These are phyloP conservation scores for Ambrosia hybrid DNA, from an alignment of 140 eudicot species.

Conservation along the genomic window DNA sequence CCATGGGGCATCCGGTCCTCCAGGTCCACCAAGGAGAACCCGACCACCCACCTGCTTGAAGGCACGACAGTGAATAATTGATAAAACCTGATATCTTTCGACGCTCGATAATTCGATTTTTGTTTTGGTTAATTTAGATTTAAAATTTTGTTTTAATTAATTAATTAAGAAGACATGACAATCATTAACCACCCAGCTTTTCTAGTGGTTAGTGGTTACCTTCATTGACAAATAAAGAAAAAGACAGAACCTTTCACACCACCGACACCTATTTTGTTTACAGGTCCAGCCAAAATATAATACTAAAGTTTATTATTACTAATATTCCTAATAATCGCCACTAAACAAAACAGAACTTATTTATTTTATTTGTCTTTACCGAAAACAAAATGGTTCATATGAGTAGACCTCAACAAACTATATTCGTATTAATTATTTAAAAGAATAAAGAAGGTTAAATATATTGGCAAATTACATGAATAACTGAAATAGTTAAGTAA, in stretches of 20 bases:
- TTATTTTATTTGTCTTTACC: conserved; percentile 5
- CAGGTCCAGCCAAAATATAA: conserved; percentile 6
- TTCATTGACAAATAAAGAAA: background rate
- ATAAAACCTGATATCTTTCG: too few species aligned
- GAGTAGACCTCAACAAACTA: background rate
- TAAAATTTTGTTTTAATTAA: too few species aligned
- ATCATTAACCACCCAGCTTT: background rate
- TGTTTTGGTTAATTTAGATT: too few species aligned
- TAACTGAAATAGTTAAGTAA: too few species aligned
- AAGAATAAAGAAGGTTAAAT: too few species aligned
- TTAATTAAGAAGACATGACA: background rate
- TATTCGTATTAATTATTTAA: background rate
- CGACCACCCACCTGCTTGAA: too few species aligned
- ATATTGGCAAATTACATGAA: too few species aligned
- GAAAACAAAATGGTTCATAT: background rate
- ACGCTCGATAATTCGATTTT: too few species aligned
- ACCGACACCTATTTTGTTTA: conserved; percentile 27
- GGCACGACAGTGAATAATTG: too few species aligned
- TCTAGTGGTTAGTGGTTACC: background rate
- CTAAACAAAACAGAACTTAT: background rate
- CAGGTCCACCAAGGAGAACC: too few species aligned
- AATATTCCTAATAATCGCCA: background rate
- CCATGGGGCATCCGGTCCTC: too few species aligned
- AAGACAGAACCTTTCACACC: conserved; percentile 22
- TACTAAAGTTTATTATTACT: background rate